Evolutionary conservation across 2,329 filamentous ascomycete genomes (phyloP), one percentile per base, ranked within the genome.

Genomic region (Hypocreales sp.): DNA sequence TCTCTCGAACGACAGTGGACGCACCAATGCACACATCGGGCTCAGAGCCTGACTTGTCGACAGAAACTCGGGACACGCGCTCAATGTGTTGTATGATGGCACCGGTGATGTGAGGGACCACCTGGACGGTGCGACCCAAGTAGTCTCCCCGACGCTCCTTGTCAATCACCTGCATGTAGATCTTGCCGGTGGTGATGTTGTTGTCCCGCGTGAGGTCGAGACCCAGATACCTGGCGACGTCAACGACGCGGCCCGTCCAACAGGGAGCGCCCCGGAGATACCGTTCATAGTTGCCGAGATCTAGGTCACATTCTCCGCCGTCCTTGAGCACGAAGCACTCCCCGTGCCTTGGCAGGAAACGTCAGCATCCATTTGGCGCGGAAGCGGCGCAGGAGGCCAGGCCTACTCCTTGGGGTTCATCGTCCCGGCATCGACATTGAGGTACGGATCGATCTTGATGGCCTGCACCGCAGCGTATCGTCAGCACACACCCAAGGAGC

Each of bases 161-260:
- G 45, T 84, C 72, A 20, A 93, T 84, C 29, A 94, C 86, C 43
- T 79, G 72, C 46, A 82, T 67, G 57, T 94, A 95, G 40, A 95
- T 83, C 61, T 95, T 94, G 47, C 90, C 90, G 5, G 87, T 93
- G 4, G 90, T 98, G 55, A 98, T 92, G 55, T 95, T 95, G 61
- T 87, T 83, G 41, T 93, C 84, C 35, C 76, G 66, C 7, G 73
- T 82, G 34, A 95, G 65, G 30, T 76, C 80, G 38, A 87, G 76
- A 45, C 77, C 76, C 29, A 93, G 73, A 48, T 92, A 92, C 20
- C 53, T 48, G 25, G 18, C 14, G 15, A 14, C 24, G 12, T 16
- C 29, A 13, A 13, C 24, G 25, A 25, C 28, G n/a, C n/a, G n/a
- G n/a, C n/a, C n/a, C n/a, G n/a, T n/a, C n/a, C n/a, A n/a, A n/a